These are phyloP conservation scores for Aphanomyces cochlioides DNA, from an alignment of 352 stramenopile species.

Conservation along the genomic window DNA sequence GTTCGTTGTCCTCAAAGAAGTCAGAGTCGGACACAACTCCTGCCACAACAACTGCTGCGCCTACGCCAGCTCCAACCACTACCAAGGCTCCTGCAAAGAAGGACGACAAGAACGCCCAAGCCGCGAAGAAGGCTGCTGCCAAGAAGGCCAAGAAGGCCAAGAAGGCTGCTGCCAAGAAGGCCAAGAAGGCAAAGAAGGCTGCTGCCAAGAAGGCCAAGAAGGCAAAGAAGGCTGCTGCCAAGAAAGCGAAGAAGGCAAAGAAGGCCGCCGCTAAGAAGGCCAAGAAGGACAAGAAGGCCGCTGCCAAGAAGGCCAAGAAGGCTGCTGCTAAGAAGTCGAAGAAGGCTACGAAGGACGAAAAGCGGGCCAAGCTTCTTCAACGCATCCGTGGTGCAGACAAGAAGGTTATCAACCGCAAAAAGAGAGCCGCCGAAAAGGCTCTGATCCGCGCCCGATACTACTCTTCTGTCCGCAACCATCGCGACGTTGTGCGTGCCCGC, in stretches of 20 bases:
- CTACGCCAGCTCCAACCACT: background rate
- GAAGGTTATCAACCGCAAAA: background rate
- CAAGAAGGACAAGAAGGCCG: background rate
- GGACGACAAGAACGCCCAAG: background rate
- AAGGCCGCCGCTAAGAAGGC: background rate
- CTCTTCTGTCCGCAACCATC: too few species aligned
- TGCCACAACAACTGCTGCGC: background rate
- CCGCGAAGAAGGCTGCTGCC: background rate
- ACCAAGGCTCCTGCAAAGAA: background rate
- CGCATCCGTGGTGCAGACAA: background rate
- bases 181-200: background rate
- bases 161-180: background rate
- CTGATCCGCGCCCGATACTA: background rate
- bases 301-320: background rate
- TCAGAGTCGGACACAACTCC: background rate
- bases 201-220: background rate
- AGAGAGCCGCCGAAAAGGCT: background rate
- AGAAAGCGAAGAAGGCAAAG: background rate
- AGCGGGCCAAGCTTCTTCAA: background rate
- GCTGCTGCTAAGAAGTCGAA: background rate
- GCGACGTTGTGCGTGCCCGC: too few species aligned
- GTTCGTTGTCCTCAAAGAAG: conserved; percentile 68
- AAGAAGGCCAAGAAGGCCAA: conserved; percentile 6
- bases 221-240: background rate
- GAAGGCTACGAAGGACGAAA: background rate